These are phyloP conservation scores for Colletotrichum phormii DNA, from an alignment of 2,329 filamentous ascomycete species.

Conservation along the genomic window DNA sequence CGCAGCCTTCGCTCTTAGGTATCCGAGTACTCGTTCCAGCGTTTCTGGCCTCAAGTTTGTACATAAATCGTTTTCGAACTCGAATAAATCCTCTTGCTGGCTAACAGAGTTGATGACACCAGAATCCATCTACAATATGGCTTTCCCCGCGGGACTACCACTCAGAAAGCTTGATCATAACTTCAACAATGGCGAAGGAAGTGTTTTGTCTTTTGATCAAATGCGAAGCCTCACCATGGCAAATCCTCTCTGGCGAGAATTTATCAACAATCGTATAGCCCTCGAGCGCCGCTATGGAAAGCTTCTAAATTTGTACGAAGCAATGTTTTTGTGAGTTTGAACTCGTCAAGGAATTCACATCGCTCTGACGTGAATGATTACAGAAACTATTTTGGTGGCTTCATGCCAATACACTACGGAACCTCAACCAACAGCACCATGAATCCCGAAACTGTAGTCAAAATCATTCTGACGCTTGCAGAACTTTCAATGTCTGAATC, in stretches of 20 bases:
- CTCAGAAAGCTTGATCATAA: conserved; percentile 38
- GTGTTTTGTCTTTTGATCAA: conserved; percentile 39
- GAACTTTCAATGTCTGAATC: conserved; percentile 32
- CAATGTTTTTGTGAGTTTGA: conserved; percentile 33
- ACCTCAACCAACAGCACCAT: conserved; percentile 35
- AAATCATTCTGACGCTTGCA: conserved; percentile 38
- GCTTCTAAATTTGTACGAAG: conserved; percentile 39
- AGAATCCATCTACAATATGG: not conserved
- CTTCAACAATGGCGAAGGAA: conserved; percentile 41
- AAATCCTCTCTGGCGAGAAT: conserved; percentile 40
- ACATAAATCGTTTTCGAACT: not conserved
- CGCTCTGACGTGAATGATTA: not conserved
- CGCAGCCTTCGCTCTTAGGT: not conserved
- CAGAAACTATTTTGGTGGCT: conserved; percentile 38
- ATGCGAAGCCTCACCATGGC: conserved; percentile 36
- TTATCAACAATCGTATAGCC: conserved; percentile 37
- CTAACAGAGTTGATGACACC: not conserved
- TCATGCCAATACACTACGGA: conserved; percentile 40
- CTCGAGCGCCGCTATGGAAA: conserved; percentile 40
- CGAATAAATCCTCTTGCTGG: not conserved
- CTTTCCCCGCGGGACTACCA: conserved; percentile 5
- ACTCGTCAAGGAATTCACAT: rapidly evolving
- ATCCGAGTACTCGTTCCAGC: not conserved
- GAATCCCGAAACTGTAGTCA: conserved; percentile 38
- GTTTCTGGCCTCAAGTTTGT: not conserved